Conservation (phyloP, 345 rosid genomes). For the Hibiscus tridactylites region DNA sequence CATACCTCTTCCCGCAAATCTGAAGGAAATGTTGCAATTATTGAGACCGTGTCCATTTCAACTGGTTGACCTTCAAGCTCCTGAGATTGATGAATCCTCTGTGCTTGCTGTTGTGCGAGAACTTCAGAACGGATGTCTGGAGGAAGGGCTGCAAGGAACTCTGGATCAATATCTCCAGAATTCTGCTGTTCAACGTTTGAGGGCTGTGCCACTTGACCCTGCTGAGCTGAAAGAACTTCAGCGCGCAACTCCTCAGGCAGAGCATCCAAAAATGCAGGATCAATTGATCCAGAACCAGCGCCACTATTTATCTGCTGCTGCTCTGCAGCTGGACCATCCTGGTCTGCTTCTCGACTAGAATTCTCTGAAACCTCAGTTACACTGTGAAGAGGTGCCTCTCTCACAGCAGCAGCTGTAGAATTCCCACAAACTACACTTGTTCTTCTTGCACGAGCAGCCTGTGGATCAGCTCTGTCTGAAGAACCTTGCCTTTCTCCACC, state of each 20-base stretch:
- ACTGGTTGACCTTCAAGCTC: constrained; percentile 99
- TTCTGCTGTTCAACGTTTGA: constrained; percentile 58
- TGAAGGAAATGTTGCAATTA: constrained; percentile 93
- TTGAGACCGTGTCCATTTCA: constrained; percentile 98
- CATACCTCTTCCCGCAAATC: constrained; percentile 93
- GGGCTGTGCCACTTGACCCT: constrained; percentile 71
- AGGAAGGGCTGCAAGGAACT: constrained; percentile 98
- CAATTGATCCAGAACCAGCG: constrained; percentile 69
- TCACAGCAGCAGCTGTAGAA: constrained; percentile 41
- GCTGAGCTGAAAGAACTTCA: constrained; percentile 93
- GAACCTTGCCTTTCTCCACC: constrained; percentile 85
- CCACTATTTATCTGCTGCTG: constrained; percentile 64
- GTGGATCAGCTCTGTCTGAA: constrained; percentile 58
- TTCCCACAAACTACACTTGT: constrained; percentile 45
- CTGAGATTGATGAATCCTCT: constrained; percentile 81
- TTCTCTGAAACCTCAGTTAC: constrained; percentile 93
- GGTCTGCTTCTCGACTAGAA: constrained; percentile 77
- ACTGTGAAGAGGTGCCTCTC: constrained; percentile 78
- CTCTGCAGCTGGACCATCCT: constrained; percentile 55
- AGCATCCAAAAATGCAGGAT: constrained; percentile 96
- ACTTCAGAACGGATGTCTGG: constrained; percentile 94
- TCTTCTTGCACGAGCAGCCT: constrained; percentile 62
- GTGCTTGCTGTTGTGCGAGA: constrained; percentile 91
- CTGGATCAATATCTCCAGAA: constrained; percentile 89
- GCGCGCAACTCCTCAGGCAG: constrained; percentile 96